phyloP scores from a whole-genome alignment of 2,329 filamentous ascomycete genomes.

The Pseudogymnoascus sp. region DNA sequence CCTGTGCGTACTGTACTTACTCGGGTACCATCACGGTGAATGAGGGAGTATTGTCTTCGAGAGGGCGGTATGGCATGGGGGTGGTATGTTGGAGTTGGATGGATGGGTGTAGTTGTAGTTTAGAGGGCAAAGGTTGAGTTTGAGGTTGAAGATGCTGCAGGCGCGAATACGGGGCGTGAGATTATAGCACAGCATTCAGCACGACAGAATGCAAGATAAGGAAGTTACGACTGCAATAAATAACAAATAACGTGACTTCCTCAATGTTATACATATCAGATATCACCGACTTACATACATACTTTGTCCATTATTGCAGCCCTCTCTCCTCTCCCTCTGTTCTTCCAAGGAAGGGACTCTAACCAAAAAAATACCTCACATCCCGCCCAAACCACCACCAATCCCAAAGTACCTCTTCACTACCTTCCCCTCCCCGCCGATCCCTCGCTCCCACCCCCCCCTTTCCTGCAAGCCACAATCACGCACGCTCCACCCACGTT shows the following conservation, averaged over 20 bases:
- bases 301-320: background rate
- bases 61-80: background rate
- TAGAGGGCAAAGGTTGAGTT: background rate
- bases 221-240: background rate
- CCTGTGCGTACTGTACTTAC: background rate
- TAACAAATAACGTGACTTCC: background rate
- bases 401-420: background rate
- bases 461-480: background rate
- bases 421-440: background rate
- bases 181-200: background rate
- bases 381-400: background rate
- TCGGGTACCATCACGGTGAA: background rate
- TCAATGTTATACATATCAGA: conserved; percentile 5
- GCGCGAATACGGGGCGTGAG: background rate
- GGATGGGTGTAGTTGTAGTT: background rate
- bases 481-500: conserved; percentile 1
- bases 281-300: background rate
- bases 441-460: background rate
- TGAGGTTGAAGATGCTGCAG: background rate
- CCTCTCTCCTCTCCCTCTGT: background rate
- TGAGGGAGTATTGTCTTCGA: background rate
- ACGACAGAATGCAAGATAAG: background rate
- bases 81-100: background rate
- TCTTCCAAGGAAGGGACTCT: background rate
- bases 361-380: background rate